Conservation (phyloP, 345 rosid species). For the Syzygium aqueum region DNA sequence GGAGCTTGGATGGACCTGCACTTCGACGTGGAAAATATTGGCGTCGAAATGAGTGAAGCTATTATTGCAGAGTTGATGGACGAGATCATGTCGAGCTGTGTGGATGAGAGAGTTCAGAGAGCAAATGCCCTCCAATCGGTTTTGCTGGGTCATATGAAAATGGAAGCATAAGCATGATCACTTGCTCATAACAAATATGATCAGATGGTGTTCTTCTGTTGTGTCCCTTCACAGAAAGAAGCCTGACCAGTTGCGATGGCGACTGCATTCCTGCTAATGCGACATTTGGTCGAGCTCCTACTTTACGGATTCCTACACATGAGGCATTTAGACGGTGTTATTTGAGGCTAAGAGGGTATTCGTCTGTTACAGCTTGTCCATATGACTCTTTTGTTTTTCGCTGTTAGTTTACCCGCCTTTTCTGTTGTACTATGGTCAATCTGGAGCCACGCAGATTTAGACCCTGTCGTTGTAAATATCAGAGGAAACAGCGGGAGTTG, state of each 20-base stretch:
- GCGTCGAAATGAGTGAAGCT: slow-evolving; percentile 36
- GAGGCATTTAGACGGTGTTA: neutral
- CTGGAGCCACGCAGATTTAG: neutral
- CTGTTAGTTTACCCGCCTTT: neutral
- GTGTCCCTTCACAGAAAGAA: neutral
- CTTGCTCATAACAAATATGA: neutral
- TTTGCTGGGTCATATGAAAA: slow-evolving; percentile 18
- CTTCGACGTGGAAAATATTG: slow-evolving; percentile 30
- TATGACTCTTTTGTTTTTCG: neutral
- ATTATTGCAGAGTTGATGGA: slow-evolving; percentile 59
- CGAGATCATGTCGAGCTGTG: slow-evolving; percentile 31
- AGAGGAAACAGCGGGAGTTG: neutral
- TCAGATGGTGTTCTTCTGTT: neutral
- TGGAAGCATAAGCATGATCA: neutral
- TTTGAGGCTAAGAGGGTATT: neutral
- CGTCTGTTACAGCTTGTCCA: neutral
- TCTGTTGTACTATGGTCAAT: neutral
- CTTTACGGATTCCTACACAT: neutral
- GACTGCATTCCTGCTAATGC: neutral
- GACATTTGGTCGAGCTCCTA: neutral
- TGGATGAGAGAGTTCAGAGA: slow-evolving; percentile 6
- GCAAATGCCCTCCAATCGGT: neutral
- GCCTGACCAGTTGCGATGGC: neutral
- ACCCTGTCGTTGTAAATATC: neutral
- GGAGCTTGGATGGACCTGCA: slow-evolving; percentile 69